These are phyloP conservation scores for Cynara cardunculus DNA, from an alignment of 129 eudicot genomes.

Conservation along the genomic window DNA sequence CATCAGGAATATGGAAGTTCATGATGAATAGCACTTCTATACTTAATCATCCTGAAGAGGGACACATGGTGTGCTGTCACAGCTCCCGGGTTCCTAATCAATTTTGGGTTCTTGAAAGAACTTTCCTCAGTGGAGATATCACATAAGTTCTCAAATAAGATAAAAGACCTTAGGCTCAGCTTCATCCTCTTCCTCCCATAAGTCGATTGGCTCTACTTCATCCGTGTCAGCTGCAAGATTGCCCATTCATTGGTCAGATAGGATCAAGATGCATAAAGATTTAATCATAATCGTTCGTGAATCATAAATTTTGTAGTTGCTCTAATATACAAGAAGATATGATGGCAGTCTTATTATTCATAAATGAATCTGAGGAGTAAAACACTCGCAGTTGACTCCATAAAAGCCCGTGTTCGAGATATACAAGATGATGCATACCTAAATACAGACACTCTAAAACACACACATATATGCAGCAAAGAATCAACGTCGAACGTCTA, in stretches of 20 bases:
- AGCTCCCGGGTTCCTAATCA: too few species aligned
- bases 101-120: too few species aligned
- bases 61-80: too few species aligned
- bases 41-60: too few species aligned
- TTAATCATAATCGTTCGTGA: not conserved
- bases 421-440: too few species aligned
- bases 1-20: not conserved
- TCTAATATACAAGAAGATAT: not conserved
- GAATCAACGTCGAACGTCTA: not conserved
- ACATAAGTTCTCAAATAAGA: not conserved
- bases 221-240: slow-evolving; percentile 45
- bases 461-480: not conserved
- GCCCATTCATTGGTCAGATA: not conserved
- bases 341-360: not conserved
- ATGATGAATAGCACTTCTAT: not conserved
- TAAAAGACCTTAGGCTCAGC: slow-evolving; percentile 69
- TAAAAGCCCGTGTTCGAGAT: not conserved
- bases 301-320: not conserved
- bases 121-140: not conserved
- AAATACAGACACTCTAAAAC: not conserved
- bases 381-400: not conserved
- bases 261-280: not conserved
- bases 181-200: slow-evolving; percentile 91
- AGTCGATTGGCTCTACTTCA: slow-evolving; percentile 61
- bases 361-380: not conserved